Base-by-base conservation (phyloP, 331 rosid genomes). In the Ulmus americana region DNA sequence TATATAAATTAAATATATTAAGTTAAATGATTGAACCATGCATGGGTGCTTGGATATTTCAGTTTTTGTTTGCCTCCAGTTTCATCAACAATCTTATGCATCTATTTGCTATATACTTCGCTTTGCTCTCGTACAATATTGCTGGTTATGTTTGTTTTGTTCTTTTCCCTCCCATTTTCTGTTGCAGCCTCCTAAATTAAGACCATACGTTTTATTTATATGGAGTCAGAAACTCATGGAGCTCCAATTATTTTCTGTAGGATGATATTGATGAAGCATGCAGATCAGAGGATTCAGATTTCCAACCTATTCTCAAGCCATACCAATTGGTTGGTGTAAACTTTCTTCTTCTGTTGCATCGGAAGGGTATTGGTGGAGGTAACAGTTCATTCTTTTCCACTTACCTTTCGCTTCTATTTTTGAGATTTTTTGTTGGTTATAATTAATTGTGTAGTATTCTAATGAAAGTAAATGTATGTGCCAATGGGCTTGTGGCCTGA, bases 261-360 rank as follows among this genome's bases (percentile, higher is more conserved):
- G 97, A 87, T 74, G 98, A 92, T 75, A 64, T 92, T 62, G 81
- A 83, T 64, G 90, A 68, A 61, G 98, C 95, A 13, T 92, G 98
- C 45, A 81, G 72, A 70, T 76, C 88, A 0, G 85, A 85, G 65
- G 88, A 87, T 75, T 89, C 95, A 22, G 86, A 87, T 82, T 87
- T 92, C 74, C 88, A 82, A 77, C 98, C 97, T 55, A 71, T 87
- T 60, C 95, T 92, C 40, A 92, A 92, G 84, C 91, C 88, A n/a
- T 92, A 92, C 64, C 97, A 92, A 70, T 76, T 92, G 70, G 98
- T 92, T 76, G 97, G 98, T 56, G 97, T 92, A 64, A 92, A 92
- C 72, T 89, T 92, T 80, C 84, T 92, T 81, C 95, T 92, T 57
- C 80, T 92, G 65, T 68, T 92, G 79, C 80, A 89, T 83, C 82